Evolutionary conservation across 1,139 yeast genomes (phyloP).

Genomic region (Suhomyces anneliseae): DNA sequence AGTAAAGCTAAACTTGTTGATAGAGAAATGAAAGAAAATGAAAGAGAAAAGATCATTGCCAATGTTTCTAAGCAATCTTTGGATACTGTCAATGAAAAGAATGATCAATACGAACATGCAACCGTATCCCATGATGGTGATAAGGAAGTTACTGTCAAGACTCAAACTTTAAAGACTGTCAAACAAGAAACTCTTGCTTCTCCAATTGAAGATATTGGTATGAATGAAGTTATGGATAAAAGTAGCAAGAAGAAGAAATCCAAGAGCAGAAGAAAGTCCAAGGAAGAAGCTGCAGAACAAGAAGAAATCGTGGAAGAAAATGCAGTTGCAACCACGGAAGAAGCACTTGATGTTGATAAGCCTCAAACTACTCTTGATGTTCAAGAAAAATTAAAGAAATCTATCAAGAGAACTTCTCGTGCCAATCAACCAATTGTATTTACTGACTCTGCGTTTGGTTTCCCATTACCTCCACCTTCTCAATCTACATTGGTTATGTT

Average conservation of each 20-base stretch:
- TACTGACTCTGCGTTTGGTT: conserved; percentile 82
- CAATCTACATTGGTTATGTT: conserved; percentile 74
- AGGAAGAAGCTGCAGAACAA: conserved; percentile 1
- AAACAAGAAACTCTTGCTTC: conserved; percentile 6
- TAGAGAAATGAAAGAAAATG: conserved; percentile 7
- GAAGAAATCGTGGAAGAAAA: conserved; percentile 11
- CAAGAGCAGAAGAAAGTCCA: conserved; percentile 4
- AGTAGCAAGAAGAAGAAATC: conserved; percentile 10
- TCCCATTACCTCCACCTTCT: conserved; percentile 79
- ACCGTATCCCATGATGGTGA: background rate
- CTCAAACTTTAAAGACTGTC: background rate
- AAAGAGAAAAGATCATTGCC: conserved; percentile 2
- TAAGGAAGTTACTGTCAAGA: background rate
- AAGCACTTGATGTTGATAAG: conserved; percentile 17
- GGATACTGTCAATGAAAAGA: conserved; percentile 1
- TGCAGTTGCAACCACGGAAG: conserved; percentile 7
- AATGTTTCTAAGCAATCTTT: background rate
- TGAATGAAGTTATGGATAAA: conserved; percentile 8
- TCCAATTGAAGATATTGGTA: conserved; percentile 10
- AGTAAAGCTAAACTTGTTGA: conserved; percentile 15
- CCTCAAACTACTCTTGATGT: conserved; percentile 44
- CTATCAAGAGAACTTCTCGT: conserved; percentile 43
- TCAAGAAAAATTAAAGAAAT: conserved; percentile 47
- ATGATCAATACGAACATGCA: background rate
- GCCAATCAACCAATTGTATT: conserved; percentile 74